These are phyloP conservation scores for Russula olivacea DNA, from an alignment of 768 basidiomycete genomes.

Conservation along the genomic window DNA sequence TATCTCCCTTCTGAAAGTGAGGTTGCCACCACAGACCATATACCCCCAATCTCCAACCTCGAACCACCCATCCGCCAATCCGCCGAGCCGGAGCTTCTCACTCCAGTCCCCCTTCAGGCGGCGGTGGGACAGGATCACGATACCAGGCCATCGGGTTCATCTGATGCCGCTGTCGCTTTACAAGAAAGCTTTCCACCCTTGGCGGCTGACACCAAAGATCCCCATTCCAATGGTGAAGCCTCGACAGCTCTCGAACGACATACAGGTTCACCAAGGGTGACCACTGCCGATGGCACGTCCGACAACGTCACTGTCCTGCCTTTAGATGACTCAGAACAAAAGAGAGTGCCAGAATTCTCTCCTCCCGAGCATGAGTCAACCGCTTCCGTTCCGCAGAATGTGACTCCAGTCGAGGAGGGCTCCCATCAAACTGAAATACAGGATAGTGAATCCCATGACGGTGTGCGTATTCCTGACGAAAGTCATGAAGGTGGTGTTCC, in stretches of 20 bases:
- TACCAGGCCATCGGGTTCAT: background rate
- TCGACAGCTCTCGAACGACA: background rate
- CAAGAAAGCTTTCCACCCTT: background rate
- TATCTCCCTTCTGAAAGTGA: slow-evolving; percentile 36
- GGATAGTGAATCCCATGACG: background rate
- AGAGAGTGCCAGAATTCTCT: background rate
- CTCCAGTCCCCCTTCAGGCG: background rate
- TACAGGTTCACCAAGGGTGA: background rate
- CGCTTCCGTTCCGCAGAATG: background rate
- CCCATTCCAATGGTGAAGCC: background rate
- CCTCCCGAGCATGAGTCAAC: slow-evolving; percentile 3
- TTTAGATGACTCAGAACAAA: slow-evolving; percentile 4
- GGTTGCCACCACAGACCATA: slow-evolving; percentile 67
- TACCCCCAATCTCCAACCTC: slow-evolving; percentile 51
- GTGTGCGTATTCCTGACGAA: background rate
- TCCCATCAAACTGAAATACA: background rate
- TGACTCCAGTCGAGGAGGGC: background rate
- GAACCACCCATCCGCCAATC: slow-evolving; percentile 36
- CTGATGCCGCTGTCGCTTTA: background rate
- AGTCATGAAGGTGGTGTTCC: background rate
- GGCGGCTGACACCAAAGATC: background rate
- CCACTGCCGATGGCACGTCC: background rate
- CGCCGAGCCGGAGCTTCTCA: slow-evolving; percentile 19
- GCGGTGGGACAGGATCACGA: background rate
- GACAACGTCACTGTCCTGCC: background rate